Evolutionary conservation across 352 stramenopile genomes (phyloP).

Genomic region (Globisporangium irregulare): DNA sequence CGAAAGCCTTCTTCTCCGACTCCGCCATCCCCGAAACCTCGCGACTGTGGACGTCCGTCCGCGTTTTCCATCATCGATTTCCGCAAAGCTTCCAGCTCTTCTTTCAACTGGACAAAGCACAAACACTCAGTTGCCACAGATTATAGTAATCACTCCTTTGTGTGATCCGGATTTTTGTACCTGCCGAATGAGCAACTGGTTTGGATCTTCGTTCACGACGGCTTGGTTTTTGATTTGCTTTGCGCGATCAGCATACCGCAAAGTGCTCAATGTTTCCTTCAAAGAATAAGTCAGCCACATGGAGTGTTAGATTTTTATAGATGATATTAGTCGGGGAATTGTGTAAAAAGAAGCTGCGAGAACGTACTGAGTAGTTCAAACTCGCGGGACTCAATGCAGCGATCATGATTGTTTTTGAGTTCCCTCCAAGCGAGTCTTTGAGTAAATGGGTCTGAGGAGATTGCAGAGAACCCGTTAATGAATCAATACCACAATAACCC

Average conservation of each 20-base stretch:
- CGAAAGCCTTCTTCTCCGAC: conserved; percentile 21
- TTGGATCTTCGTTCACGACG: conserved; percentile 91
- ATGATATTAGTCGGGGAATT: neutral
- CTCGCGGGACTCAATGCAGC: conserved; percentile 83
- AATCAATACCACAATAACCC: neutral
- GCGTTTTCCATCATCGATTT: conserved; percentile 74
- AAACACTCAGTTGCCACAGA: neutral
- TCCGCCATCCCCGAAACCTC: conserved; percentile 25
- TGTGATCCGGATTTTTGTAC: conserved; percentile 18
- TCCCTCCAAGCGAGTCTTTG: conserved; percentile 84
- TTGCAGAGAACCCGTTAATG: neutral
- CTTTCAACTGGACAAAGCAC: conserved; percentile 48
- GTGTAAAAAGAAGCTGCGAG: neutral
- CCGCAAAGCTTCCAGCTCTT: conserved; percentile 65
- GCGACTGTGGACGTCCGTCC: conserved; percentile 46
- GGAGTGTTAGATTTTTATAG: neutral
- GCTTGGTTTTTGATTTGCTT: conserved; percentile 94
- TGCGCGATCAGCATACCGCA: conserved; percentile 89
- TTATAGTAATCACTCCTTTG: too few relatives aligned
- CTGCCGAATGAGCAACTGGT: conserved; percentile 81
- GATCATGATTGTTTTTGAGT: conserved; percentile 92
- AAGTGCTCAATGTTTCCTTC: conserved; percentile 88
- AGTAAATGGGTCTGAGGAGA: conserved; percentile 69
- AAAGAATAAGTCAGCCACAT: neutral
- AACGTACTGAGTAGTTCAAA: conserved; percentile 79